These are phyloP conservation scores for Nemania abortiva DNA, from an alignment of 2,329 filamentous ascomycete genomes.

Conservation along the genomic window DNA sequence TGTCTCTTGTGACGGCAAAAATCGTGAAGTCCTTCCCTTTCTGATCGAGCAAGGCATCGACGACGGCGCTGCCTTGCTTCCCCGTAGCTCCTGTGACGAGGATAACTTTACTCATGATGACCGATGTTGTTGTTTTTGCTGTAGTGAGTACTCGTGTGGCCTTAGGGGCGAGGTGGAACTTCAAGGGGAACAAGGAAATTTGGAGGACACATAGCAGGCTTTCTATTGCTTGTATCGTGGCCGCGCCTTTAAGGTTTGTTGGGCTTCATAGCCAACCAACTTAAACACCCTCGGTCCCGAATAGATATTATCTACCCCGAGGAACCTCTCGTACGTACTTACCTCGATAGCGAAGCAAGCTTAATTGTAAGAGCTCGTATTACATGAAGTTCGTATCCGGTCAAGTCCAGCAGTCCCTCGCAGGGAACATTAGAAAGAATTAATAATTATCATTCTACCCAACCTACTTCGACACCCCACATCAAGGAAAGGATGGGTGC, in stretches of 20 bases:
- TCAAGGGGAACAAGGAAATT: neutral
- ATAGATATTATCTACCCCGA: neutral
- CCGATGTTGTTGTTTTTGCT: neutral
- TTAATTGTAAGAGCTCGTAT: neutral
- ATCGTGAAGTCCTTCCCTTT: conserved; percentile 53
- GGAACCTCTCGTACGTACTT: neutral
- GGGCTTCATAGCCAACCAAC: neutral
- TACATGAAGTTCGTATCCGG: conserved; percentile 20
- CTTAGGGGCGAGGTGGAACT: conserved; percentile 2
- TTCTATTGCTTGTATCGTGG: neutral
- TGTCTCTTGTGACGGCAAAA: conserved; percentile 70
- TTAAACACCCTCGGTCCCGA: conserved; percentile 3
- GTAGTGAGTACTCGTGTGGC: neutral
- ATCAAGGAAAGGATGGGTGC: conserved; percentile 10
- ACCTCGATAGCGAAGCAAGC: conserved; percentile 1
- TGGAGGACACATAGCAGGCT: neutral
- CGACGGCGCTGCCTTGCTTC: conserved; percentile 60
- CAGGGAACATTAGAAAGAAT: neutral
- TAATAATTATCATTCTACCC: neutral
- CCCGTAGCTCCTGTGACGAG: conserved; percentile 63
- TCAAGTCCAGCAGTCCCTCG: neutral
- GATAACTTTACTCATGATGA: conserved; percentile 51
- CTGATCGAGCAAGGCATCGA: conserved; percentile 56
- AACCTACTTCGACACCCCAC: neutral
- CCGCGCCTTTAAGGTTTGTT: conserved; percentile 6